These are phyloP conservation scores for Neoascochyta sp. DNA, from an alignment of 2,329 filamentous ascomycete genomes.

Conservation along the genomic window DNA sequence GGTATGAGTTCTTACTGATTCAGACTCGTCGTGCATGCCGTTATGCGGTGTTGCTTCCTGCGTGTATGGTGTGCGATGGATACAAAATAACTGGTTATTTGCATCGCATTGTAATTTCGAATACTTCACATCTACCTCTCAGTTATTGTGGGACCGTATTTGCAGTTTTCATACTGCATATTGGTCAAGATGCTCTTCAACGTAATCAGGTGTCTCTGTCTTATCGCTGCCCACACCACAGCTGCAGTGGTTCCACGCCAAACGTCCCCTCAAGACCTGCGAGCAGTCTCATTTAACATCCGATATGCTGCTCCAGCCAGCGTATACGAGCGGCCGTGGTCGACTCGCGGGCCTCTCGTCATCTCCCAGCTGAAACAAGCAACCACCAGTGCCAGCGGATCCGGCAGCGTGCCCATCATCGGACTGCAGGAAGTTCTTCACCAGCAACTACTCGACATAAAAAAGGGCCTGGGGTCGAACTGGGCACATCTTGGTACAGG, in stretches of 20 bases:
- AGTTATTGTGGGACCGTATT: not conserved
- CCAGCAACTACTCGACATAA: slow-evolving; percentile 58
- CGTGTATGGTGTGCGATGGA: no score
- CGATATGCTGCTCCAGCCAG: slow-evolving; percentile 55
- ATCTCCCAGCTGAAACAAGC: slow-evolving; percentile 47
- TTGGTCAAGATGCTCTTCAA: not conserved
- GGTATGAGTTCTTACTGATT: slow-evolving; percentile 2
- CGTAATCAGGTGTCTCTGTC: not conserved
- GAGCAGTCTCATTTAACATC: slow-evolving; percentile 60
- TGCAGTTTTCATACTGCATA: not conserved
- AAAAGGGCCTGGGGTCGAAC: slow-evolving; percentile 40
- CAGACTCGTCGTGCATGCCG: no score
- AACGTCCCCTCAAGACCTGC: slow-evolving; percentile 8
- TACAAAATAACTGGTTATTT: no score
- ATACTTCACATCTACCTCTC: slow-evolving; percentile 1
- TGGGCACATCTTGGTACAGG: slow-evolving; percentile 64
- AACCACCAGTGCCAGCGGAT: slow-evolving; percentile 49
- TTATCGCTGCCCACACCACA: not conserved
- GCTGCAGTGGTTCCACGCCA: not conserved
- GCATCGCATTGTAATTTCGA: not conserved
- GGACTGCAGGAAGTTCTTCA: slow-evolving; percentile 66
- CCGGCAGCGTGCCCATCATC: slow-evolving; percentile 52
- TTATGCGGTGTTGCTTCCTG: no score
- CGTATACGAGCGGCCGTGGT: slow-evolving; percentile 57
- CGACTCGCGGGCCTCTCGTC: slow-evolving; percentile 53